Percentiles rank a stretch among this genome's conserved stretches.
Evolutionary conservation across 2,329 filamentous ascomycete species (phyloP).

Genomic region (Ophiostoma australiae): DNA sequence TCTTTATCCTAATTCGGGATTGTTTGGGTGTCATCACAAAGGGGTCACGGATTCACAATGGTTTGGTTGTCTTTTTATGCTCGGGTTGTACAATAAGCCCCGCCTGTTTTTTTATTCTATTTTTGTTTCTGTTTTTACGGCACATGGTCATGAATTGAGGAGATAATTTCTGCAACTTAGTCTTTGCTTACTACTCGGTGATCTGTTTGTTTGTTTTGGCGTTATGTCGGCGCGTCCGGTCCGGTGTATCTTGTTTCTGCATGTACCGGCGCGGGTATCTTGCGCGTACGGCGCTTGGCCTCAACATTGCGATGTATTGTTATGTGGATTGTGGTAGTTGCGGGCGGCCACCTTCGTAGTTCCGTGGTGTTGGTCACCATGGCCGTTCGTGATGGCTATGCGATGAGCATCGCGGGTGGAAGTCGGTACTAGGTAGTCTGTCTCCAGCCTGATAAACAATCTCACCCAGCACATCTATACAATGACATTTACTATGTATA

Average conservation of each 20-base stretch:
- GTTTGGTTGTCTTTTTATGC: constrained; percentile 61
- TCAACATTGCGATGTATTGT: too few species aligned
- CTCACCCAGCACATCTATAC: neutral
- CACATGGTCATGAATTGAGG: constrained; percentile 61
- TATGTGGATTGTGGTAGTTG: too few species aligned
- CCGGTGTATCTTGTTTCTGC: neutral
- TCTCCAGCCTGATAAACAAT: neutral
- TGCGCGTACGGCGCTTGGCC: too few species aligned
- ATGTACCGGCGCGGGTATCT: neutral
- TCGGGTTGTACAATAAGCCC: constrained; percentile 70
- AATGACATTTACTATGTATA: neutral
- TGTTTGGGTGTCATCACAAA: constrained; percentile 73
- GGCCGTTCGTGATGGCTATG: neutral
- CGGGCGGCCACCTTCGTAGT: too few species aligned
- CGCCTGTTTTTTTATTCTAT: constrained; percentile 33
- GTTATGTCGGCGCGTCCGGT: neutral
- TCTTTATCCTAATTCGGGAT: constrained; percentile 55
- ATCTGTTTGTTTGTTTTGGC: neutral
- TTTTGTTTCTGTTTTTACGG: constrained; percentile 37
- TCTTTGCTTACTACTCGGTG: neutral
- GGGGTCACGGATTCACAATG: constrained; percentile 69
- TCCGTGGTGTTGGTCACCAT: too few species aligned
- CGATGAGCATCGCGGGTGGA: neutral
- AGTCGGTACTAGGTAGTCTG: too few species aligned
- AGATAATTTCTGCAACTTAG: constrained; percentile 37